Evolutionary conservation across 257 asterid genomes (phyloP).

Genomic region (Solanum arcanum): DNA sequence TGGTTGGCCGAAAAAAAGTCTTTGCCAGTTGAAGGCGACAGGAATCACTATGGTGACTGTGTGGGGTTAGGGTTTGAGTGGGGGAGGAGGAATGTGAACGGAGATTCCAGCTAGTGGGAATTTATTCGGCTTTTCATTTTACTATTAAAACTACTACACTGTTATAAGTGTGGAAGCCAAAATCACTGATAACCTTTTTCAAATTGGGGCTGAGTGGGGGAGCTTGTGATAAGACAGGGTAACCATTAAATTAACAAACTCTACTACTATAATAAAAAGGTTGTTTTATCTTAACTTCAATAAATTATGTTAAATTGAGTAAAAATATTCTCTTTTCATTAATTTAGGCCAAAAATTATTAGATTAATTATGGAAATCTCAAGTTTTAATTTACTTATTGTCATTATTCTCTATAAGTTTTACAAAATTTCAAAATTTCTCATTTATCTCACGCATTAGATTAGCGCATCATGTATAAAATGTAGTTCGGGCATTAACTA

Average conservation of each 20-base stretch:
- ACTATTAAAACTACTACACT: neutral
- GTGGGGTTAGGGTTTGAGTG: slow-evolving; percentile 39
- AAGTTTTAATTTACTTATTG: too few species aligned
- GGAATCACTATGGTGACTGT: slow-evolving; percentile 45
- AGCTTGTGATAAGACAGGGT: neutral
- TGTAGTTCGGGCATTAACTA: too few species aligned
- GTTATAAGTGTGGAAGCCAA: neutral
- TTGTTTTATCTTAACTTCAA: neutral
- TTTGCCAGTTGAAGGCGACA: slow-evolving; percentile 84
- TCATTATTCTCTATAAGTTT: fast-evolving
- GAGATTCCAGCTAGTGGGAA: neutral
- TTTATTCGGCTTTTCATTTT: neutral
- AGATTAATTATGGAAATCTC: too few species aligned
- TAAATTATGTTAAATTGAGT: too few species aligned
- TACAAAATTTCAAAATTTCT: too few species aligned
- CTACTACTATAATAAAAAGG: neutral
- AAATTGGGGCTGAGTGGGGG: neutral
- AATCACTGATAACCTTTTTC: neutral
- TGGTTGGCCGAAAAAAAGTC: slow-evolving; percentile 49
- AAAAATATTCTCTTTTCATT: too few species aligned
- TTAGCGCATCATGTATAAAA: too few species aligned
- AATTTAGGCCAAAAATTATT: too few species aligned
- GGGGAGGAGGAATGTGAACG: neutral
- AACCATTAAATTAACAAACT: neutral
- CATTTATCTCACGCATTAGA: too few species aligned